A percentile compares a stretch with the other conserved stretches of the same genome.
Evolutionary conservation across 106 monocot genomes (phyloP).

Genomic region (Alisma plantagoaquatica): DNA sequence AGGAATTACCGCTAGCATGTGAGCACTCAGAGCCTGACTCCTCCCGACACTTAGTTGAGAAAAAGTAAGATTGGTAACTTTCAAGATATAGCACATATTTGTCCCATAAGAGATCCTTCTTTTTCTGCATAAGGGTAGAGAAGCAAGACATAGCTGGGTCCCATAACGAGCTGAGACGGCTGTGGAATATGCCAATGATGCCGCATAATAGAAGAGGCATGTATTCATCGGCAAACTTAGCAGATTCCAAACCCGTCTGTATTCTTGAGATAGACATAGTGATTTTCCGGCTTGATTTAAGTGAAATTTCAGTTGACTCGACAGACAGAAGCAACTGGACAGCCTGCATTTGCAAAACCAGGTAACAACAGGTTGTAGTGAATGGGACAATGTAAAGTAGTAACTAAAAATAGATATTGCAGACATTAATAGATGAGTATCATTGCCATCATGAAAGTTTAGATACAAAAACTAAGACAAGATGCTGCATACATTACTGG

Average conservation of each 20-base stretch:
- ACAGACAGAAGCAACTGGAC: constrained; percentile 49
- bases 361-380: too few species aligned
- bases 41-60: constrained; percentile 7
- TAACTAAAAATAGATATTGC: too few species aligned
- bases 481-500: constrained; percentile 42
- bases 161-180: constrained; percentile 57
- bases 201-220: constrained; percentile 63
- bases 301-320: constrained; percentile 56
- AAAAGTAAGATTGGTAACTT: constrained; percentile 28
- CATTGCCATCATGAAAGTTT: too few species aligned
- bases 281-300: constrained; percentile 43
- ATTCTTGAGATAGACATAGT: constrained; percentile 49
- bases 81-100: constrained; percentile 41
- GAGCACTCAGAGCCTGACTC: background rate
- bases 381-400: too few species aligned
- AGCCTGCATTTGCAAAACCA: constrained; percentile 29
- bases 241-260: constrained; percentile 42
- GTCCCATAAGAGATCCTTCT: constrained; percentile 45
- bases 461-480: too few species aligned
- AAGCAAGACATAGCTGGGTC: constrained; percentile 59
- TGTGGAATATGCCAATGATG: constrained; percentile 73
- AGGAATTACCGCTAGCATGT: too few species aligned
- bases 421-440: too few species aligned
- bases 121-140: constrained; percentile 29
- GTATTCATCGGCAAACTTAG: constrained; percentile 37